Base-by-base conservation (phyloP, 768 basidiomycete species). In the Trametes elegans region DNA sequence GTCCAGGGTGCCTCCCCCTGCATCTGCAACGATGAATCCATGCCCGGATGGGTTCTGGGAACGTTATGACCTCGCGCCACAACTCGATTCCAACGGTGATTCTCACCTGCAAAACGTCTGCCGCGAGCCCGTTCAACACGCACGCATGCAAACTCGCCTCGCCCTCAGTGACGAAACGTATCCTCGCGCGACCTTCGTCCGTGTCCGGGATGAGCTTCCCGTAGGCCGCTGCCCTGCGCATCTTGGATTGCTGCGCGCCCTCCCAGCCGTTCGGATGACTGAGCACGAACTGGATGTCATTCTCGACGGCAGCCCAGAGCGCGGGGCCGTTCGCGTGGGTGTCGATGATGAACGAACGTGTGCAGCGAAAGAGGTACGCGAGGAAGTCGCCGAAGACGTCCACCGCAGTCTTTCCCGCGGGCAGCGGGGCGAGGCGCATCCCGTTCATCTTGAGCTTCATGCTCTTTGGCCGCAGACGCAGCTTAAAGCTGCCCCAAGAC, bases 181-280 rank as follows among this genome's bases (percentile, higher is more conserved):
- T 88, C 52, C 85, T 75, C 1, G 87, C 80, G 58, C 82, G 82
- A 3, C 87, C 88, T 52, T 81, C 83, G 60, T 85, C 84, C 1
- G 84, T 86, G 67, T 89, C 85, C 1, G 88, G 82, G 16, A 91
- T 84, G 34, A 91, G 67, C n/a, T 79, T 80, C 3, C 85, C 88
- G 59, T 83, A 79, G 8, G 87, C 79, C 1, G 88, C 88, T 0
- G 83, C 84, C 53, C 85, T 76, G 53, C 88, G 79, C 85, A 91
- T 88, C 69, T 82, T 85, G 27, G 85, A 82, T 67, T 87, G 84
- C 62, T 90, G 87, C 8, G 87, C 85, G 18, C 81, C 80, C 63
- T 90, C 88, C 88, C 88, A 91, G 5, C 88, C 88, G 60, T 90
- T 91, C 13, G 88, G 88, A 67, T 90, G 88, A 35, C 84, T 85